Base-by-base conservation (phyloP, 352 stramenopile species). In the Phytophthora rubi region DNA sequence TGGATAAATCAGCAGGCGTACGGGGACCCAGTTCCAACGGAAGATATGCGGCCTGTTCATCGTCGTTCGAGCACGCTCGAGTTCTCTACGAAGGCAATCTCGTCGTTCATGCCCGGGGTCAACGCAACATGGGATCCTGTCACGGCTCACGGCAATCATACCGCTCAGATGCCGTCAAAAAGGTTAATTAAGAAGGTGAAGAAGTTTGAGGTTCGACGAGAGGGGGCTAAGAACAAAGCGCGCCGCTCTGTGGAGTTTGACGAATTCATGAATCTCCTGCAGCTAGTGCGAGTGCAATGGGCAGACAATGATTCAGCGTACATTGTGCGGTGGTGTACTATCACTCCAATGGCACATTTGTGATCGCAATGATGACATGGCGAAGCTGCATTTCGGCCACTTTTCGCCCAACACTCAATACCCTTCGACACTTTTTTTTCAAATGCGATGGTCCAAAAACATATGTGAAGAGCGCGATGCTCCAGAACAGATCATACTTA, bases 391-490 rank as follows among this genome's bases (percentile, higher is more conserved):
- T 12, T 68, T 73, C n/a, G n/a, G 37, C 13, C 57, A 42, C 37
- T 65, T 73, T 21, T 23, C 58, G 2, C 23, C 23, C 0, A 65
- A 35, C 42, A 26, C 15, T 6, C 64, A 71, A 10, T 26, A 62
- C 12, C 37, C 64, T 35, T 10, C 5, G 1, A 61, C 55, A 8
- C 28, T 68, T 8, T 10, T 49, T 4, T 68, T 37, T 21, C 52
- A 71, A 23, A 10, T 66, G 3, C 55, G 49, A 3, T 70, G 55
- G 63, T 65, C 54, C 0, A 65, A 70, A 15, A 70, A 91, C 76
- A 92, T 92, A 73, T 65, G 18, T 9, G 32, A 35, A 35, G 32
- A 35, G 32, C 44, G 30, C 6, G 57, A 72, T 35, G 57, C 62
- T 4, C 59, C 62, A n/a, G 69, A 73, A 16, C 62, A 76, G 13